A percentile compares a stretch with the other conserved stretches of the same genome.
phyloP scores from a whole-genome alignment of 495 filamentous ascomycete species.

The Podospora pseudoanserina region DNA sequence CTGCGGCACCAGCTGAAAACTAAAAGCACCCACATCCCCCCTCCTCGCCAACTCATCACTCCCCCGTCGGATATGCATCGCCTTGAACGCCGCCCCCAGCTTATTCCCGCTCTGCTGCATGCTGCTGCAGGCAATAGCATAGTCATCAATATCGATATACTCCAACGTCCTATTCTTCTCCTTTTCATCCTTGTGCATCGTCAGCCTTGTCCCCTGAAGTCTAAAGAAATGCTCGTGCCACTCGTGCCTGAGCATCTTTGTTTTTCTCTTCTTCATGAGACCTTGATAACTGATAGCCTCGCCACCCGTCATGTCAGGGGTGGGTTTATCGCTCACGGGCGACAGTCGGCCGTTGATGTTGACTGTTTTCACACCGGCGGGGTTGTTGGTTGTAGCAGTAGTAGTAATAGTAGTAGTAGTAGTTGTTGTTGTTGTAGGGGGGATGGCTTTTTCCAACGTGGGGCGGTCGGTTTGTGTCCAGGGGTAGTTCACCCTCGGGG shows the following conservation, averaged over 20 bases:
- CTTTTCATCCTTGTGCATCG: slow-evolving; percentile 70
- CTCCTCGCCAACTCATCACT: slow-evolving; percentile 40
- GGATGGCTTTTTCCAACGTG: slow-evolving; percentile 38
- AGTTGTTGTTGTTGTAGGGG: slow-evolving; percentile 1
- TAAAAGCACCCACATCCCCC: slow-evolving; percentile 63
- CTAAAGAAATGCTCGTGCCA: slow-evolving; percentile 90
- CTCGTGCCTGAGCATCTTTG: slow-evolving; percentile 82
- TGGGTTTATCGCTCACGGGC: slow-evolving; percentile 25
- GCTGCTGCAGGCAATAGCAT: slow-evolving; percentile 86
- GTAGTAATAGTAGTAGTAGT: no score
- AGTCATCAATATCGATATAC: slow-evolving; percentile 91
- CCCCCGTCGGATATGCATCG: slow-evolving; percentile 63
- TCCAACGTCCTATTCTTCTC: slow-evolving; percentile 60
- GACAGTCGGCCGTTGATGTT: slow-evolving; percentile 52
- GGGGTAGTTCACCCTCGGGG: slow-evolving; percentile 47
- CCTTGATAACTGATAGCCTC: slow-evolving; percentile 64
- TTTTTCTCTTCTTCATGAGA: slow-evolving; percentile 93
- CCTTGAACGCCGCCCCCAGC: slow-evolving; percentile 83
- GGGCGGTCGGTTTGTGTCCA: slow-evolving; percentile 43
- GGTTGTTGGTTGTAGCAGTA: not conserved
- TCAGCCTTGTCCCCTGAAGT: slow-evolving; percentile 75
- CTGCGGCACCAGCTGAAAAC: slow-evolving; percentile 86
- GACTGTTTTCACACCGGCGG: slow-evolving; percentile 24
- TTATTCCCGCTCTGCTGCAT: slow-evolving; percentile 64
- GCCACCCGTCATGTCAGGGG: slow-evolving; percentile 36